These are phyloP conservation scores for Candida sp. DNA, from an alignment of 1,139 yeast species.

Conservation along the genomic window DNA sequence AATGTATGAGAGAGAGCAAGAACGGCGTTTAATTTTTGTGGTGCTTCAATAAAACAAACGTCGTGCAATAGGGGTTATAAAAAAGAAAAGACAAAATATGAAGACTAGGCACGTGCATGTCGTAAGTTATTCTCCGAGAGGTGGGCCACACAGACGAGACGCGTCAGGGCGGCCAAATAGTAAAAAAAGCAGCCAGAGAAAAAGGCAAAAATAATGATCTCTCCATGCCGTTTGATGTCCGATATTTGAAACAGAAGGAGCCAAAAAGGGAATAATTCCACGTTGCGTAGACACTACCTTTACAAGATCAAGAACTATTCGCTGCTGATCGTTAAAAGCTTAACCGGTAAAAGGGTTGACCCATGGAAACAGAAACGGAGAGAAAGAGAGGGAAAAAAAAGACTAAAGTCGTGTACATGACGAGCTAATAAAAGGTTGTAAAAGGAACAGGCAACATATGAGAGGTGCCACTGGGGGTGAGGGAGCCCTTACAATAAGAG, in stretches of 20 bases:
- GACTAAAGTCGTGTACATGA: too few relatives aligned
- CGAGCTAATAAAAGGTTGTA: too few relatives aligned
- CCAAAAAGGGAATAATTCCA: neutral
- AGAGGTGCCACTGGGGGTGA: too few relatives aligned
- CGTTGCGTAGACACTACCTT: neutral
- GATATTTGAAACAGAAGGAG: neutral
- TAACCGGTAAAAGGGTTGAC: too few relatives aligned
- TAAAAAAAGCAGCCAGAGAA: neutral
- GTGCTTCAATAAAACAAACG: neutral
- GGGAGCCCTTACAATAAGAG: too few relatives aligned
- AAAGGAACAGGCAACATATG: too few relatives aligned
- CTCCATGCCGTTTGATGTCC: neutral
- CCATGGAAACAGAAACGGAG: too few relatives aligned
- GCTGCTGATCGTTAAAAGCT: too few relatives aligned
- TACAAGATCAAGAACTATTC: too few relatives aligned
- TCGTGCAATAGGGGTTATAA: slow-evolving; percentile 1
- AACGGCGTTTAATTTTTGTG: neutral
- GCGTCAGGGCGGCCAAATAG: neutral
- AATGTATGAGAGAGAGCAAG: neutral
- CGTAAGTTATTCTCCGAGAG: neutral
- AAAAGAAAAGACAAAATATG: neutral
- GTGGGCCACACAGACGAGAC: neutral
- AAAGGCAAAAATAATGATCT: neutral
- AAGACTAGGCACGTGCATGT: neutral
- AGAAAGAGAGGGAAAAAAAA: too few relatives aligned